A percentile compares a stretch with the other conserved stretches of the same genome.
These are phyloP conservation scores for Cyclospora cayetanensis DNA, from an alignment of 169 alveolate species.

Conservation along the genomic window DNA sequence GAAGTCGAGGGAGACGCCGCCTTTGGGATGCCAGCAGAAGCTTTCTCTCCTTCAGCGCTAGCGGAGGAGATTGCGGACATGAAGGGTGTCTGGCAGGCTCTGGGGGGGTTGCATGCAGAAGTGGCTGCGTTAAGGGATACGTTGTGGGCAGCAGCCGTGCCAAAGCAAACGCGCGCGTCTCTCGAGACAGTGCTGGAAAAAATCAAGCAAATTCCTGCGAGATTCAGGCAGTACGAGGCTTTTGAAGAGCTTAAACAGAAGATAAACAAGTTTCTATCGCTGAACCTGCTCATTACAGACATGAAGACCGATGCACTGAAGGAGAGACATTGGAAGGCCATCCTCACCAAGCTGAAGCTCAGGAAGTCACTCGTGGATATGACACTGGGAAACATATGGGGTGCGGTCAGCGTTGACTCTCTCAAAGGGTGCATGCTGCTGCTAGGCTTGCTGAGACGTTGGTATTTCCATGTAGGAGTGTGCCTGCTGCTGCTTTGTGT, in stretches of 20 bases:
- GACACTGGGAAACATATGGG: constrained; percentile 92
- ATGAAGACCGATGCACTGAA: constrained; percentile 96
- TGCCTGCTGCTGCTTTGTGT: neutral
- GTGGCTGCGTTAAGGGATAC: constrained; percentile 86
- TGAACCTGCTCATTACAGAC: constrained; percentile 80
- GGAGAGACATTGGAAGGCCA: constrained; percentile 96
- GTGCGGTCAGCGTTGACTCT: no score
- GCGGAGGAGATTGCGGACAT: constrained; percentile 87
- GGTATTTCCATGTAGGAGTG: neutral
- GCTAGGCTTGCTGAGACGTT: neutral
- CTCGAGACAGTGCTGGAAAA: constrained; percentile 88
- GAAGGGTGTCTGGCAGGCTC: constrained; percentile 91
- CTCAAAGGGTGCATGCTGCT: neutral
- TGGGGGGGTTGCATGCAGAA: constrained; percentile 82
- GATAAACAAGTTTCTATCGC: constrained; percentile 43
- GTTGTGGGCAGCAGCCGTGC: constrained; percentile 86
- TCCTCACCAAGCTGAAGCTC: constrained; percentile 84
- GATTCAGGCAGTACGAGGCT: constrained; percentile 91
- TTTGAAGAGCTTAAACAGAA: constrained; percentile 88
- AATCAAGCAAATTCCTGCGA: constrained; percentile 87
- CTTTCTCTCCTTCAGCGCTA: constrained; percentile 79
- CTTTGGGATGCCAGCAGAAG: neutral
- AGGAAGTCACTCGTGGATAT: constrained; percentile 84
- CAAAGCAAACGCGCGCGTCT: constrained; percentile 85
- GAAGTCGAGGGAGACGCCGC: constrained; percentile 33